Evolutionary conservation across 2,329 filamentous ascomycete species (phyloP), one percentile per base, ranked within the genome.

Genomic region (Colletotrichum salicis): DNA sequence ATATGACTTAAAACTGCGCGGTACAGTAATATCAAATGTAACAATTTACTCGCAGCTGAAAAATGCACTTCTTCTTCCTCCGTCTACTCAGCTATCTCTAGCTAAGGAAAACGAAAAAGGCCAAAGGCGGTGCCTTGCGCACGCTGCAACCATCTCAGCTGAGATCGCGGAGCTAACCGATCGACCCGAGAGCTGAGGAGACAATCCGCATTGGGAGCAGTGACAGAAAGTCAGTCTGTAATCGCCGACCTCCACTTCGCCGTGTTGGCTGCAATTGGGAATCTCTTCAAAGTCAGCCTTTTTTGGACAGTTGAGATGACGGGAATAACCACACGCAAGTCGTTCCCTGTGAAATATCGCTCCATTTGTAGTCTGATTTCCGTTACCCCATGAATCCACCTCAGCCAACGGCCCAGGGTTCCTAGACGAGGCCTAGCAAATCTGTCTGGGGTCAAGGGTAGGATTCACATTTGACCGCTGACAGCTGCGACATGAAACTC

Each of bases 401-500:
- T 52, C 11, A 22, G 27, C 1, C 5, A 15, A 33, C 4, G 19
- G n/a, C 37, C 29, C 27, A 29, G 27, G 19, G 2, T 31, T 12
- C 13, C 11, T 31, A n/a, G 15, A 3, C 1, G 6, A 27, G 1
- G 4, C 12, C 3, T 35, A 1, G 13, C 8, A 31, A n/a, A 31
- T 35, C 7, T 3, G 22, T 15, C 11, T 5, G n/a, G 59, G 41
- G 4, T 35, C 7, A 51, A 19, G 29, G 11, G 6, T 7, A 11
- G 48, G 48, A 2, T 27, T 13, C 12, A 3, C 8, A 29, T 41
- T 12, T 41, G 6, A 11, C 31, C 8, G 51, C 12, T 41, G 61
- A 54, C 24, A 33, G 29, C 29, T 51, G 55, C 27, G n/a, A 55
- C 48, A 51, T 45, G 58, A 68, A 58, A 68, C 64, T 35, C 27